Evolutionary conservation across 768 basidiomycete genomes (phyloP).

Genomic region (Lentinula detonsa): DNA sequence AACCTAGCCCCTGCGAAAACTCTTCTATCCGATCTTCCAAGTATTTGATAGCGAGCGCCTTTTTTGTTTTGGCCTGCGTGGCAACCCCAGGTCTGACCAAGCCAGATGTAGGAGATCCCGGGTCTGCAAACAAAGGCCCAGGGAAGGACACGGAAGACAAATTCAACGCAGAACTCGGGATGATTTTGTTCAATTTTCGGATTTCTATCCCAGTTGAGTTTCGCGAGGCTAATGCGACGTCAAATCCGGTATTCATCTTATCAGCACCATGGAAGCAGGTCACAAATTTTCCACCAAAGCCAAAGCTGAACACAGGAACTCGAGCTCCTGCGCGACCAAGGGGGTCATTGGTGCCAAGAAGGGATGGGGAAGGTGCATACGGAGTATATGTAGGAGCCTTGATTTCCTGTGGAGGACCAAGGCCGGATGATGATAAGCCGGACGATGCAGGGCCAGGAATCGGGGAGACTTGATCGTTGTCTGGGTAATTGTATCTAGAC

Average conservation of each 20-base stretch:
- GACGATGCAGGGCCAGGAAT: constrained; percentile 1
- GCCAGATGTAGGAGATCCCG: constrained; percentile 54
- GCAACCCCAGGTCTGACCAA: constrained; percentile 66
- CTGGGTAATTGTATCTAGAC: constrained; percentile 21
- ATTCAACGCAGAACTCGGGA: constrained; percentile 61
- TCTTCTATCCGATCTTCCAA: constrained; percentile 72
- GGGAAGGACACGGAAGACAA: constrained; percentile 59
- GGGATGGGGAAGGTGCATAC: constrained; percentile 82
- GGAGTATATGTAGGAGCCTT: constrained; percentile 38
- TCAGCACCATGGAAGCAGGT: constrained; percentile 80
- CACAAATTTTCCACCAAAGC: constrained; percentile 88
- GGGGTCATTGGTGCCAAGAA: constrained; percentile 79
- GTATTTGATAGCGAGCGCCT: constrained; percentile 70
- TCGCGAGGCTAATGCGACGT: constrained; percentile 69
- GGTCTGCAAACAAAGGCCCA: constrained; percentile 82
- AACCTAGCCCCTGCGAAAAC: constrained; percentile 69
- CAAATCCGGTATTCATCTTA: constrained; percentile 66
- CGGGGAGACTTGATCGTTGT: constrained; percentile 9
- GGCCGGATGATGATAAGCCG: constrained; percentile 10
- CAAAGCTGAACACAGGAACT: constrained; percentile 82
- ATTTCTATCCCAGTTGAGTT: constrained; percentile 67
- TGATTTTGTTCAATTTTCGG: constrained; percentile 58
- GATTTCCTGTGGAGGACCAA: constrained; percentile 25
- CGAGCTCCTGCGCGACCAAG: constrained; percentile 66
- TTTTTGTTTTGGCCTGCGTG: constrained; percentile 75